Evolutionary conservation across 176 grass and related monocot species (phyloP).

Genomic region (Zizania latifolia): DNA sequence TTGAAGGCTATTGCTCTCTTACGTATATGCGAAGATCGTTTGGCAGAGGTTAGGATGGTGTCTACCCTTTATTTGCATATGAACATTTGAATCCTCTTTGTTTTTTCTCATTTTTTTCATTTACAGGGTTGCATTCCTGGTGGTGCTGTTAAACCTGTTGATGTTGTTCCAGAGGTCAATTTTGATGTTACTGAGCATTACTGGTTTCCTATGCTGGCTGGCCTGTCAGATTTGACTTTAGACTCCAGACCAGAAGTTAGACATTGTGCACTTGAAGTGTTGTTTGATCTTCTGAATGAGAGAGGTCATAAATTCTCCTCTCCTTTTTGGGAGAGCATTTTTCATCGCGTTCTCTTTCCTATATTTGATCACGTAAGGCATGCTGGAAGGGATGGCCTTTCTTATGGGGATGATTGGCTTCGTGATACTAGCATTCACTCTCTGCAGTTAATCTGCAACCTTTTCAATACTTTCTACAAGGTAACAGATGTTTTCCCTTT

Average conservation of each 20-base stretch:
- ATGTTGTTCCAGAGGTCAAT: slow-evolving; percentile 52
- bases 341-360: slow-evolving; percentile 92
- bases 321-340: slow-evolving; percentile 99
- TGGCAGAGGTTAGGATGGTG: slow-evolving; percentile 79
- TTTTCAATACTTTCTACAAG: slow-evolving; percentile 99
- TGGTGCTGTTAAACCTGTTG: slow-evolving; percentile 79
- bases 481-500: slow-evolving; percentile 29
- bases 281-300: slow-evolving; percentile 99
- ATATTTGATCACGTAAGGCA: slow-evolving; percentile 98
- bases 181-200: slow-evolving; percentile 97
- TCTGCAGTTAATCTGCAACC: slow-evolving; percentile 94
- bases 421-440: slow-evolving; percentile 99
- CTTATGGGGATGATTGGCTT: slow-evolving; percentile 84
- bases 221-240: slow-evolving; percentile 95
- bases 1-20: slow-evolving; percentile 99
- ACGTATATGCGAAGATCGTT: slow-evolving; percentile 98
- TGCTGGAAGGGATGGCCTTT: slow-evolving; percentile 86
- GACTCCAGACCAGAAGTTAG: slow-evolving; percentile 94
- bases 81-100: slow-evolving; percentile 1
- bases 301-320: slow-evolving; percentile 98
- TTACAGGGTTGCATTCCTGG: slow-evolving; percentile 89
- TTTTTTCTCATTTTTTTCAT: slow-evolving; percentile 29
- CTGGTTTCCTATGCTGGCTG: slow-evolving; percentile 99
- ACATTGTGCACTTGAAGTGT: slow-evolving; percentile 91
- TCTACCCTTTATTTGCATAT: neutral